Percentiles rank a stretch among this genome's conserved stretches.
Evolutionary conservation across 495 filamentous ascomycete species (phyloP).

Genomic region (Evansstolkia leycettana): DNA sequence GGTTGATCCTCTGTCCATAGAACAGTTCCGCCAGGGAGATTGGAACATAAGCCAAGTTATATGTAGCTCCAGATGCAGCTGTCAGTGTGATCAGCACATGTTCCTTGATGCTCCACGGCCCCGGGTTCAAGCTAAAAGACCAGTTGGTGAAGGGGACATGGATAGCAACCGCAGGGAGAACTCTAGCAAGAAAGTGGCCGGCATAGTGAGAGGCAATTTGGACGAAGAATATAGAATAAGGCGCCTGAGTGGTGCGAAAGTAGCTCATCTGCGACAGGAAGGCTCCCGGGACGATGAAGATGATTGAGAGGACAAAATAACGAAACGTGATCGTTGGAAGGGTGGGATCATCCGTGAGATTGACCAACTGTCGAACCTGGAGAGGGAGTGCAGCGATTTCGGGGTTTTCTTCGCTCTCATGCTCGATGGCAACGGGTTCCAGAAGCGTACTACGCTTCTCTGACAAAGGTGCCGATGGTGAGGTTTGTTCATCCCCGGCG

Average conservation of each 20-base stretch:
- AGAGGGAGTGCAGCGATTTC: conserved; percentile 34
- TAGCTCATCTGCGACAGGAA: conserved; percentile 40
- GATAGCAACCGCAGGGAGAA: conserved; percentile 33
- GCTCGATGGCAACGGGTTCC: conserved; percentile 16
- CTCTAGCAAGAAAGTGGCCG: conserved; percentile 38
- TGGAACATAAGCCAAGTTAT: conserved; percentile 35
- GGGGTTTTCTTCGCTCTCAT: conserved; percentile 28
- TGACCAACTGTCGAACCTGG: conserved; percentile 39
- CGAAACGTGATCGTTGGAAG: conserved; percentile 43
- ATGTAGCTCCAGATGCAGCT: conserved; percentile 40
- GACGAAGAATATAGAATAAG: conserved; percentile 47
- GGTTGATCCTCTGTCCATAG: conserved; percentile 35
- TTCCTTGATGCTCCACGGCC: conserved; percentile 45
- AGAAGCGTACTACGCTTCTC: too few species aligned
- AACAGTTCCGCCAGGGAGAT: conserved; percentile 42
- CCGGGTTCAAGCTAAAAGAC: conserved; percentile 42
- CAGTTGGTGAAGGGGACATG: conserved; percentile 33
- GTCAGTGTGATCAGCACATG: conserved; percentile 44
- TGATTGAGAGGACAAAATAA: conserved; percentile 38
- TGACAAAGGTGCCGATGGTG: too few species aligned
- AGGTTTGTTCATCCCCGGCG: too few species aligned
- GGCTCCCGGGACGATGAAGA: conserved; percentile 42
- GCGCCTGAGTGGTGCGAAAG: conserved; percentile 41
- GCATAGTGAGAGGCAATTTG: conserved; percentile 43
- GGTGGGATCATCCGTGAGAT: conserved; percentile 38